A percentile compares a stretch with the other conserved stretches of the same genome.
Evolutionary conservation across 345 rosid species (phyloP).

Genomic region (Orychophragmus violaceus): DNA sequence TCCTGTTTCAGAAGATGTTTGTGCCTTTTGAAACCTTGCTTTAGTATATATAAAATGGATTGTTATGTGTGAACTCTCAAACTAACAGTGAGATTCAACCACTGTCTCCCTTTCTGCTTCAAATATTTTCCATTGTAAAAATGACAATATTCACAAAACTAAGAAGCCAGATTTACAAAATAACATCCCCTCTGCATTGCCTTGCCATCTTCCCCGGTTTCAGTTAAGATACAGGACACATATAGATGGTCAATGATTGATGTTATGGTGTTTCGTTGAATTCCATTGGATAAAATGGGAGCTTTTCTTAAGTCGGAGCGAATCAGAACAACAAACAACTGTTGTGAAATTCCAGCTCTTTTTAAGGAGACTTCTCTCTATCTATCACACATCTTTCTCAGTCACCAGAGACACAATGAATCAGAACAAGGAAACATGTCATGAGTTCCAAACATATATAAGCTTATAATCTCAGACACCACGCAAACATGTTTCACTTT

Average conservation of each 20-base stretch:
- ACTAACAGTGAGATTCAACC: background rate
- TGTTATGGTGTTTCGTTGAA: conserved; percentile 29
- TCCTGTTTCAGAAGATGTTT: conserved; percentile 11
- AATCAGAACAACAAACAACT: too few relatives aligned
- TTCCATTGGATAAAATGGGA: too few relatives aligned
- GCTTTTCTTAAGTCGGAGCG: too few relatives aligned
- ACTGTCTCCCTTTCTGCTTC: background rate
- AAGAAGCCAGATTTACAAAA: background rate
- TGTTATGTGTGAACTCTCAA: conserved; percentile 10
- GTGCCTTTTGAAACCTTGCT: conserved; percentile 13
- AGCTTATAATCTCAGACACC: too few relatives aligned
- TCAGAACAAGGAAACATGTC: too few relatives aligned
- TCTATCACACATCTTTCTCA: too few relatives aligned
- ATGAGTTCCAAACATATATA: too few relatives aligned
- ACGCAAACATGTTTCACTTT: too few relatives aligned
- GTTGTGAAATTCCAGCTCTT: too few relatives aligned
- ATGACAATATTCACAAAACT: background rate
- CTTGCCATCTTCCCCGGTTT: conserved; percentile 27
- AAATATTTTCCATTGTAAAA: too few relatives aligned
- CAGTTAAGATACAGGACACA: conserved; percentile 8
- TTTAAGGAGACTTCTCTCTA: too few relatives aligned
- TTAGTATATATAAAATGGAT: conserved; percentile 4
- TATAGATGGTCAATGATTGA: background rate
- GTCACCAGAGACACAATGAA: too few relatives aligned
- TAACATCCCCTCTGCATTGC: conserved; percentile 16